Evolutionary conservation across 2,329 filamentous ascomycete genomes (phyloP).

Genomic region (Cercospora berteroae): DNA sequence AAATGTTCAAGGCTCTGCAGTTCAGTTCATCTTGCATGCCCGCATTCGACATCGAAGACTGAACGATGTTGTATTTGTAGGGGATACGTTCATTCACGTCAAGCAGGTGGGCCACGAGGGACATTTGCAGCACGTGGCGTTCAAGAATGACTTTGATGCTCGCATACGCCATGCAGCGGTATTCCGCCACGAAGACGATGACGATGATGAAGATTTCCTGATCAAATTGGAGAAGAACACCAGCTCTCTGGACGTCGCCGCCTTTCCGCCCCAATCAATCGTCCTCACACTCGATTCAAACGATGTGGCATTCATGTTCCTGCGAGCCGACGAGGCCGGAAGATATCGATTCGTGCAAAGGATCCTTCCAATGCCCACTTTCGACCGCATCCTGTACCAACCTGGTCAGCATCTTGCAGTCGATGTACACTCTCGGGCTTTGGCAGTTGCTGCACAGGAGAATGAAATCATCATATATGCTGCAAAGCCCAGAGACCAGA

Average conservation of each 20-base stretch:
- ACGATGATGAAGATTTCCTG: conserved; percentile 40
- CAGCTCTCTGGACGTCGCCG: neutral
- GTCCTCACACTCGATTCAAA: conserved; percentile 72
- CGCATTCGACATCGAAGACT: conserved; percentile 65
- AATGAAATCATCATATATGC: conserved; percentile 70
- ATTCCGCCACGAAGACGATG: conserved; percentile 52
- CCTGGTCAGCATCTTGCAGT: conserved; percentile 69
- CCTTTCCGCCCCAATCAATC: conserved; percentile 73
- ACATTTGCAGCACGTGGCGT: conserved; percentile 71
- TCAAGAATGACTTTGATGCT: conserved; percentile 74
- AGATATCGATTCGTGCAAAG: conserved; percentile 61
- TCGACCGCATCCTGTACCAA: conserved; percentile 51
- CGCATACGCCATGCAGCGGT: conserved; percentile 77
- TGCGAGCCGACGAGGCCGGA: conserved; percentile 49
- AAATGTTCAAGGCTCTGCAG: conserved; percentile 69
- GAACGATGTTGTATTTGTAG: conserved; percentile 85
- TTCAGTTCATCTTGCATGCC: conserved; percentile 76
- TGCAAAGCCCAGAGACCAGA: conserved; percentile 56
- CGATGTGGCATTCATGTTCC: conserved; percentile 74
- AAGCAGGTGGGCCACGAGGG: conserved; percentile 63
- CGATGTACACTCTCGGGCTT: conserved; percentile 65
- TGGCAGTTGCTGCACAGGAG: conserved; percentile 69
- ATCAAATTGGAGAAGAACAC: conserved; percentile 31
- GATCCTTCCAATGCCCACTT: conserved; percentile 58
- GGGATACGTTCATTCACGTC: conserved; percentile 77